Evolutionary conservation across 768 basidiomycete species (phyloP).

Genomic region (Calvatia gigantea): DNA sequence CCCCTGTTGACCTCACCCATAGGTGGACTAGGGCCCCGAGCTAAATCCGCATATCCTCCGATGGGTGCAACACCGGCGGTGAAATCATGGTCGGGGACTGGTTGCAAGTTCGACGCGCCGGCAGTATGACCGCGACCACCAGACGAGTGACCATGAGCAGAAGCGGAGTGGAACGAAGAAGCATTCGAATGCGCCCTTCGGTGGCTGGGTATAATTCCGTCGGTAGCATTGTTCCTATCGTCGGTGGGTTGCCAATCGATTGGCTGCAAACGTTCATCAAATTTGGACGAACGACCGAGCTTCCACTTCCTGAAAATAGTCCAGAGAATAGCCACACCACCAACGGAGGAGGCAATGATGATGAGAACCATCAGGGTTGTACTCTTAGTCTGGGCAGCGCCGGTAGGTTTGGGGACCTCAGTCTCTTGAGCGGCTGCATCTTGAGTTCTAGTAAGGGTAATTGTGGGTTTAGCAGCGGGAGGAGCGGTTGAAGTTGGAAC

Average conservation of each 20-base stretch:
- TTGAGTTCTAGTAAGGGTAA: slow-evolving; percentile 25
- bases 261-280: slow-evolving; percentile 82
- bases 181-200: slow-evolving; percentile 54
- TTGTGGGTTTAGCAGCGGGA: slow-evolving; percentile 14
- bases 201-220: slow-evolving; percentile 44
- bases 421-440: slow-evolving; percentile 27
- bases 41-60: slow-evolving; percentile 80
- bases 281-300: slow-evolving; percentile 74
- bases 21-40: slow-evolving; percentile 70
- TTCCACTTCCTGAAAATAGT: slow-evolving; percentile 93
- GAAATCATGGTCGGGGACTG: slow-evolving; percentile 72
- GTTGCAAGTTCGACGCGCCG: slow-evolving; percentile 11
- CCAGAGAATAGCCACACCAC: slow-evolving; percentile 73
- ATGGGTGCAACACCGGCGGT: slow-evolving; percentile 63
- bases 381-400: slow-evolving; percentile 29
- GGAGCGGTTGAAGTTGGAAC: slow-evolving; percentile 18
- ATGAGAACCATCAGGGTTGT: slow-evolving; percentile 62
- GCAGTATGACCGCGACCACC: slow-evolving; percentile 14
- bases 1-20: slow-evolving; percentile 34
- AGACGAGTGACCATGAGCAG: slow-evolving; percentile 33
- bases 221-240: slow-evolving; percentile 39
- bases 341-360: slow-evolving; percentile 64
- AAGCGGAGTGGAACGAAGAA: slow-evolving; percentile 69
- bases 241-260: slow-evolving; percentile 83
- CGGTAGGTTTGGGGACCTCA: slow-evolving; percentile 23